These are phyloP conservation scores for Priceomyces haplophilus DNA, from an alignment of 805 yeast species.

Conservation along the genomic window DNA sequence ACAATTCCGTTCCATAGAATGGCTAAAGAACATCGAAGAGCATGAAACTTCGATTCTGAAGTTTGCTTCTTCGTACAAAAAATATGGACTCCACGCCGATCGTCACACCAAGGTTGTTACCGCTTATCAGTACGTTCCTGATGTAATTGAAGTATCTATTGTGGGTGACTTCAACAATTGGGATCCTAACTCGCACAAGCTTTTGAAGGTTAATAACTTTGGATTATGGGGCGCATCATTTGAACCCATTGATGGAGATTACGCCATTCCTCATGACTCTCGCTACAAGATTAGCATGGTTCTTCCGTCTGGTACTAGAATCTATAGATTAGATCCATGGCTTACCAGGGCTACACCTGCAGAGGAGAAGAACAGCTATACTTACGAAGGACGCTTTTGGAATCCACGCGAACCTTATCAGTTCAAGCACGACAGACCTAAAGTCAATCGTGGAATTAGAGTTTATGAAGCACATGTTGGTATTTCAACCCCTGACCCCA, in stretches of 20 bases:
- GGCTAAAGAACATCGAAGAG: constrained; percentile 53
- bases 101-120: constrained; percentile 48
- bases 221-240: constrained; percentile 68
- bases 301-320: constrained; percentile 61
- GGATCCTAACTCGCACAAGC: constrained; percentile 55
- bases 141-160: constrained; percentile 70
- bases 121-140: constrained; percentile 88
- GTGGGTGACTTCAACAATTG: constrained; percentile 92
- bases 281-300: constrained; percentile 68
- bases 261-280: constrained; percentile 78
- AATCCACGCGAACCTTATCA: constrained; percentile 61
- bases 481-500: constrained; percentile 87
- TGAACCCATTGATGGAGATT: constrained; percentile 54
- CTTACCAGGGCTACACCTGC: constrained; percentile 71
- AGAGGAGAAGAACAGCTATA: constrained; percentile 43
- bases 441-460: constrained; percentile 49
- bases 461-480: constrained; percentile 97
- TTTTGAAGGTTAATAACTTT: constrained; percentile 55
- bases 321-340: constrained; percentile 91
- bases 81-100: constrained; percentile 73
- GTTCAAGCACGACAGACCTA: constrained; percentile 67
- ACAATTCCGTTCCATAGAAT: constrained; percentile 59
- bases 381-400: constrained; percentile 92
- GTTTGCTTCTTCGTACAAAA: constrained; percentile 74
- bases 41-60: constrained; percentile 56